Base-by-base conservation (phyloP, 805 yeast genomes). In the Candida insectalens region DNA sequence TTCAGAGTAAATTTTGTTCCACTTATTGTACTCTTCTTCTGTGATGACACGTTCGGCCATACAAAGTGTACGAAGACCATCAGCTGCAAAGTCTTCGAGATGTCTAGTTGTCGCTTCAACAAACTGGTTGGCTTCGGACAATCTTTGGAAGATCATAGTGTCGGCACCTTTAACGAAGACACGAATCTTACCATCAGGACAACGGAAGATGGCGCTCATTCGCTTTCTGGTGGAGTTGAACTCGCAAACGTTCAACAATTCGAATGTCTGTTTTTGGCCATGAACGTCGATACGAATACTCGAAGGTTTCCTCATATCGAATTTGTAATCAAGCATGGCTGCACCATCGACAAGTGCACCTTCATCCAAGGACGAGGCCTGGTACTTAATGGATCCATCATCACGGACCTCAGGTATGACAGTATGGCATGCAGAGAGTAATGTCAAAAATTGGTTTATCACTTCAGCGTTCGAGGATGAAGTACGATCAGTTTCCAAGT, bases 321-420 rank as follows among this genome's bases (percentile, higher is more conserved):
- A 94, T 41, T 70, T 76, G 53, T 81, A 92, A 1, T 96, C 97
- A 30, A 89, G 62, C 49, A 65, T 67, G 1, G 96, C 92, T 13
- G 95, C 97, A 38, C 99, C 99, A 47, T 88, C 87, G 2, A 92
- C 99, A 40, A 92, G 66, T 0, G 99, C 99, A 33, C 98, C 98
- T 63, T 94, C 98, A 62, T 92, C 99, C 0, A 98, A 98, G 1
- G 97, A 88, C 0, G 98, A 96, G 1, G 99, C 98, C 59, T 92
- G 99, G 55, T 94, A 92, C 54, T 84, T 88, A 42, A 92, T 77
- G 3, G 67, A 45, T 0, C 82, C 83, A 36, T 62, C 63, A 1
- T 67, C 76, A 39, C 67, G 69, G 14, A 71, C 63, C 55, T 92
- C 98, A 0, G 99, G 99, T 41, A 92, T 92, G 27, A 92, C 99